These are phyloP conservation scores for Trichosporon coremiiforme DNA, from an alignment of 1,284 basidiomycete genomes.

Conservation along the genomic window DNA sequence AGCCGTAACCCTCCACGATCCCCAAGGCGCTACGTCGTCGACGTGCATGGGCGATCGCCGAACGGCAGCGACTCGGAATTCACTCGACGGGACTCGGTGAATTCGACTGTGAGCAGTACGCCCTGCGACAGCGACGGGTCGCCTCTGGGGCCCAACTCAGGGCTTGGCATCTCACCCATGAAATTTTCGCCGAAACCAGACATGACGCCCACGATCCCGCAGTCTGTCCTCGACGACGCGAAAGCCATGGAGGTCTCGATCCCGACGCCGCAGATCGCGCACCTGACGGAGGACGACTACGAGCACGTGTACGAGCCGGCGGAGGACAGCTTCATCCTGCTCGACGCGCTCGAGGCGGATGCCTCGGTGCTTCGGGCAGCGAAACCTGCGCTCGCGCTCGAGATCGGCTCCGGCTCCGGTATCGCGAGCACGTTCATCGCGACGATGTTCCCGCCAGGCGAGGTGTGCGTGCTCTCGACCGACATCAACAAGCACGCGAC, in stretches of 20 bases:
- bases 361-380: conserved; percentile 61
- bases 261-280: conserved; percentile 84
- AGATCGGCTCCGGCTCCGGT: conserved; percentile 93
- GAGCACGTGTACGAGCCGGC: conserved; percentile 82
- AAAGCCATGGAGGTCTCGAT: conserved; percentile 48
- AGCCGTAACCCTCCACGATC: conserved; percentile 21
- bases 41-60: conserved; percentile 17
- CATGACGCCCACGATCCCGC: conserved; percentile 12
- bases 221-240: conserved; percentile 10
- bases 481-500: conserved; percentile 85
- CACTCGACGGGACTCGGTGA: conserved; percentile 14
- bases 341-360: conserved; percentile 89
- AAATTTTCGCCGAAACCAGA: conserved; percentile 3
- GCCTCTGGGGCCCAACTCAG: conserved; percentile 8
- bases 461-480: conserved; percentile 68
- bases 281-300: conserved; percentile 74
- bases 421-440: conserved; percentile 82
- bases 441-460: conserved; percentile 60
- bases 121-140: conserved; percentile 26
- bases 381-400: conserved; percentile 72
- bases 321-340: conserved; percentile 95
- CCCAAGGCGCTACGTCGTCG: conserved; percentile 5
- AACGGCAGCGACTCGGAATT: conserved; percentile 10
- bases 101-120: conserved; percentile 17
- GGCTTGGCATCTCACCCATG: conserved; percentile 15